phyloP scores from a whole-genome alignment of 1,139 yeast species.

The Geotrichum phurueaensis region DNA sequence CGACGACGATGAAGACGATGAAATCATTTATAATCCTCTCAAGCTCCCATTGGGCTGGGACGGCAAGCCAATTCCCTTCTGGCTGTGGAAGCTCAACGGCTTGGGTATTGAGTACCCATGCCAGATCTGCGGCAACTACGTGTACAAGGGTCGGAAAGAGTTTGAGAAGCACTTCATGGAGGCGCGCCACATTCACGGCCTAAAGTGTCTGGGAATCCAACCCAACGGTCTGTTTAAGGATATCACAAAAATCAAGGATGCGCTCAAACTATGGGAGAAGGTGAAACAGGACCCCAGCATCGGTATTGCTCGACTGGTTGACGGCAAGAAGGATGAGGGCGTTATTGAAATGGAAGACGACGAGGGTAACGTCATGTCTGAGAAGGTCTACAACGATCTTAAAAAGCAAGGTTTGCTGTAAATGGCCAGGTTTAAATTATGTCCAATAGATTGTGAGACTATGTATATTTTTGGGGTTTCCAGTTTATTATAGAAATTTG shows the following conservation, averaged over 20 bases:
- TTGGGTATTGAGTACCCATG: constrained; percentile 67
- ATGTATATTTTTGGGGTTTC: background rate
- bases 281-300: constrained; percentile 37
- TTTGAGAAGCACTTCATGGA: constrained; percentile 72
- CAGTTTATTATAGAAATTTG: background rate
- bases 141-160: constrained; percentile 66
- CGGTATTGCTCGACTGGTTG: constrained; percentile 33
- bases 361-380: constrained; percentile 88
- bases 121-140: constrained; percentile 78
- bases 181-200: constrained; percentile 64
- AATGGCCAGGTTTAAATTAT: background rate
- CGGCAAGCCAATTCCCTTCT: constrained; percentile 86
- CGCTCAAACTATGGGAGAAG: constrained; percentile 49
- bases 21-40: constrained; percentile 37
- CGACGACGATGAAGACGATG: constrained; percentile 29
- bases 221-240: constrained; percentile 53
- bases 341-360: constrained; percentile 83
- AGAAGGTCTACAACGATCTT: constrained; percentile 72
- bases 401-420: constrained; percentile 74
- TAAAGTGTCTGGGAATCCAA: constrained; percentile 68
- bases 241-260: constrained; percentile 64
- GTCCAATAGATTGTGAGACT: background rate
- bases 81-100: constrained; percentile 91
- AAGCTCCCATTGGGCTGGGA: constrained; percentile 79
- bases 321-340: constrained; percentile 45